Evolutionary conservation across 2,329 filamentous ascomycete species (phyloP), one percentile per base, ranked within the genome.

Genomic region (Alternaria viburni): DNA sequence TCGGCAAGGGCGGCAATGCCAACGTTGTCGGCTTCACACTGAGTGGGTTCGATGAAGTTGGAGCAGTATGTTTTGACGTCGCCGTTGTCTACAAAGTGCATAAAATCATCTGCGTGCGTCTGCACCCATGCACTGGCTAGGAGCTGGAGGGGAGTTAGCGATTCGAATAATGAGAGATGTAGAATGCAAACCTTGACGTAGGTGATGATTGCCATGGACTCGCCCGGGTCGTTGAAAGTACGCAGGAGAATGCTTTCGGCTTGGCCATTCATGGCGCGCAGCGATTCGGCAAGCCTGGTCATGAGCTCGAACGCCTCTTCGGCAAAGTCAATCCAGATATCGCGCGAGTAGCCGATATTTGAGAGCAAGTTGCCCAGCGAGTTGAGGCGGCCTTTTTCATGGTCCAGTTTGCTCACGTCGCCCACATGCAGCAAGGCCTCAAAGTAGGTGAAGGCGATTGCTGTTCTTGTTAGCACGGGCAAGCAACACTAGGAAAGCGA

Each of bases 401-500:
- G 86, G 36, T 89, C 85, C 62, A 96, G 84, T 69, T 89, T 88
- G 66, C 83, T 82, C 61, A 83, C 83, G 77, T 93, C 89, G 70
- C 88, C 89, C 50, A 87, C 83, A 67, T 88, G 87, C 72, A 95
- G 85, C 58, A 98, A 86, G 49, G 89, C 90, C 81, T 99, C 96
- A 77, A 96, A 97, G 80, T 97, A 98, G 68, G 90, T 90, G 80
- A 97, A 99, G 23, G 90, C 93, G 77, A 97, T 91, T 55, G 95
- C 96, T 98, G 79, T 36, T 59, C 15, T 26, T 51, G 13, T 83
- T 61, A 82, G 74, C 65, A 61, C 30, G 59, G 47, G 60, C 54
- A 59, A 63, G 28, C 44, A 41, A 55, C 52, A 44, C 17, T 3
- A 52, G 19, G n/a, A 46, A 28, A 26, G 44, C 51, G 32, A 43